phyloP scores from a whole-genome alignment of 345 rosid genomes.

The Cardamine resedifolia region DNA sequence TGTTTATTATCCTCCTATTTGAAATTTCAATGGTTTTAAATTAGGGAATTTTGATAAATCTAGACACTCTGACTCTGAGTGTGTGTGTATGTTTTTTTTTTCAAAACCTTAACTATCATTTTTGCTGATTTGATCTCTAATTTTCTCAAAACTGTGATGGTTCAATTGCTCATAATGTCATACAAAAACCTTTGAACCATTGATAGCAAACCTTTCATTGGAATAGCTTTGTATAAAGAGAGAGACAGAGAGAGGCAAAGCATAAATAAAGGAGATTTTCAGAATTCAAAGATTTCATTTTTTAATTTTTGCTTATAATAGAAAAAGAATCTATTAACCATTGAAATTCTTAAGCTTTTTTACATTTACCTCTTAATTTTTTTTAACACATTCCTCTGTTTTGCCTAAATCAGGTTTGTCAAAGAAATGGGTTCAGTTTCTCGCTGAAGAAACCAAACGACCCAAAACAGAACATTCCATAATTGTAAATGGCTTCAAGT shows the following conservation, averaged over 20 bases:
- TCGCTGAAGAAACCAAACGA: conserved; percentile 29
- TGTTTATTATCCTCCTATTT: conserved; percentile 3
- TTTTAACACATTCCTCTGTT: conserved; percentile 27
- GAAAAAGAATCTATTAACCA: conserved; percentile 32
- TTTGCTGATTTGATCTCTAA: conserved; percentile 2
- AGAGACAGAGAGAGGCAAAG: conserved; percentile 27
- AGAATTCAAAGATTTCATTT: conserved; percentile 20
- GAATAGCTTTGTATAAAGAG: conserved; percentile 3
- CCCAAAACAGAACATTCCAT: conserved; percentile 23
- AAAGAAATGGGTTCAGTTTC: conserved; percentile 40
- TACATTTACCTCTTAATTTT: conserved; percentile 22
- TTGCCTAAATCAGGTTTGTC: conserved; percentile 32
- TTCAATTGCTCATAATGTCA: background rate
- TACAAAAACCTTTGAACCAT: too few relatives aligned
- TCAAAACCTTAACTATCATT: background rate
- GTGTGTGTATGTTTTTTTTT: background rate
- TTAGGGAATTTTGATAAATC: background rate
- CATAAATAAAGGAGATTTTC: conserved; percentile 36
- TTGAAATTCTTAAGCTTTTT: background rate
- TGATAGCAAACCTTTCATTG: conserved; percentile 3
- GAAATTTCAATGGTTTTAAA: background rate
- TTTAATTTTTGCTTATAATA: conserved; percentile 27
- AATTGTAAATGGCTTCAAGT: conserved; percentile 42
- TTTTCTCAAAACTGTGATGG: conserved; percentile 2
- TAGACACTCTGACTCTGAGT: background rate